Base-by-base conservation (phyloP, 805 yeast genomes). In the Schizosaccharomyces pombe region DNA sequence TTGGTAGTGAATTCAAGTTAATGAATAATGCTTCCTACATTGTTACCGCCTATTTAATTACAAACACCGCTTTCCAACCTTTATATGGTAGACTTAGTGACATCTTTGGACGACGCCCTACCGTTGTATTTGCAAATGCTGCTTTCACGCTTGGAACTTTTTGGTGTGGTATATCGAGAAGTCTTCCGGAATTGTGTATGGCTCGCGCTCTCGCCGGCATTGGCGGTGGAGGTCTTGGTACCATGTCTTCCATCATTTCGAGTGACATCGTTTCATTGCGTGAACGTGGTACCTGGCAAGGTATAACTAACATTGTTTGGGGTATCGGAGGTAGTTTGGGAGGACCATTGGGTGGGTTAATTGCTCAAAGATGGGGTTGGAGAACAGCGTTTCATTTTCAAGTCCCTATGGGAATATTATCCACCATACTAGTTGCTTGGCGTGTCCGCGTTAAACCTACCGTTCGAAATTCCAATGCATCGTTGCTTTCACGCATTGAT, bases 211-310 rank as follows among this genome's bases (percentile, higher is more conserved):
- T 85, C 53, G 79, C 93, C 26, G 95, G 95, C 16, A 73, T 82
- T 55, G 95, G 95, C 14, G 94, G 93, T n/a, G 91, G 94, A 5
- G 95, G 95, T 0, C 75, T 85, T 61, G 76, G 80, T 54, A 73
- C 87, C 0, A 68, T 85, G 60, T 75, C 84, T 22, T 80, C 94
- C 5, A 81, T 85, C 56, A 74, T 85, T 3, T 74, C 80, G 58
- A 77, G 85, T 31, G 95, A 85, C 65, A 68, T 84, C 53, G 79
- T 86, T 28, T 78, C 91, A 1, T 54, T 82, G 57, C 72, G 91
- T 55, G 76, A 80, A 47, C 72, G 95, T 56, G 95, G 94, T 1
- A 63, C 83, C 34, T 83, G 77, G 64, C 95, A 86, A 63, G 95
- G 95, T 0, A 63, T 82, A 52, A 82, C 82, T 29, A 86, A 86